Conservation (phyloP, 495 filamentous ascomycete genomes). For the Chaetomium fimeti region DNA sequence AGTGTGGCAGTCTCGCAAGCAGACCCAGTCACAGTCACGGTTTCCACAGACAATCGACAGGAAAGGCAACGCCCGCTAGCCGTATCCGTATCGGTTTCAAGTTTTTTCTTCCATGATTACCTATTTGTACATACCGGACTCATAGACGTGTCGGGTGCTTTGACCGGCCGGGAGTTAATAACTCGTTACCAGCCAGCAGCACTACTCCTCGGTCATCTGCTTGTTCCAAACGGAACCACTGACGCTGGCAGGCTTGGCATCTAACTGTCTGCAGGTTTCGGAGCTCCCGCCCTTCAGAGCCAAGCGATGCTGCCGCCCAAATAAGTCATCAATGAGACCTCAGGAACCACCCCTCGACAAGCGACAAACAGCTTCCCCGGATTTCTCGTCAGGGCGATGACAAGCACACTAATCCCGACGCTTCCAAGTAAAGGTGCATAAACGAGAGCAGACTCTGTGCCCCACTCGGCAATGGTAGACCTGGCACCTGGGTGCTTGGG, state of each 20-base stretch:
- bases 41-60: no score
- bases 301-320: background rate
- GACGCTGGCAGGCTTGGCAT: background rate
- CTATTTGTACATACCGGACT: background rate
- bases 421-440: conserved; percentile 1
- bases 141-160: background rate
- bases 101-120: background rate
- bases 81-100: background rate
- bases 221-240: background rate
- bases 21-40: no score
- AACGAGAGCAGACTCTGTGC: conserved; percentile 1
- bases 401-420: background rate
- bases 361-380: conserved; percentile 1
- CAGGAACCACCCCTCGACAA: background rate
- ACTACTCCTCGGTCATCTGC: no score
- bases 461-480: conserved; percentile 4
- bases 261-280: background rate
- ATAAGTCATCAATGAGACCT: no score
- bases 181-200: background rate
- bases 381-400: background rate
- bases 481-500: conserved; percentile 2
- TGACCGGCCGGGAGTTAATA: no score
- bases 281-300: background rate
- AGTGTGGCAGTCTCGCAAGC: background rate
- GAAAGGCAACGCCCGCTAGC: background rate